Conservation (phyloP, 805 yeast species). For the Candida railenensis region DNA sequence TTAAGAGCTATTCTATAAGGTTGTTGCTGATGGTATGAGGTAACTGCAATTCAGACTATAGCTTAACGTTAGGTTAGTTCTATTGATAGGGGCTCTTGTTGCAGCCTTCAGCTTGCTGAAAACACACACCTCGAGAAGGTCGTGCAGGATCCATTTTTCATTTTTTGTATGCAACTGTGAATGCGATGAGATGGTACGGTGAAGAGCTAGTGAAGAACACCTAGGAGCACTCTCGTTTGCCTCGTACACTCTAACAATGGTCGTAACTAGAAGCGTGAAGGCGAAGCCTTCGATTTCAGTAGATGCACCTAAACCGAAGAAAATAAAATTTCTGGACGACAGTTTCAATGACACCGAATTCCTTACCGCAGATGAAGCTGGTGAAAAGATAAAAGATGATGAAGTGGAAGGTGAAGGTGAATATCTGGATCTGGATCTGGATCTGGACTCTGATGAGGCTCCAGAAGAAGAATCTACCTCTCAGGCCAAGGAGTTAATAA, state of each 20-base stretch:
- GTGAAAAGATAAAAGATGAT: constrained; percentile 4
- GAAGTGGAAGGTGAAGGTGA: constrained; percentile 15
- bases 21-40: too few species aligned
- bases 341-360: constrained; percentile 13
- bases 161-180: not conserved
- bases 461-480: constrained; percentile 44
- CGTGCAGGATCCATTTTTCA: not conserved
- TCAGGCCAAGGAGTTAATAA: constrained; percentile 22
- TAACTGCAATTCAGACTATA: too few species aligned
- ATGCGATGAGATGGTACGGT: not conserved
- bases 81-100: too few species aligned
- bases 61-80: too few species aligned
- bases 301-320: constrained; percentile 9
- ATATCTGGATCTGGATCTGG: constrained; percentile 19
- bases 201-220: too few species aligned
- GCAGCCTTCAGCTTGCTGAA: too few species aligned
- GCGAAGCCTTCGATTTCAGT: constrained; percentile 8
- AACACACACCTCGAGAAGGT: too few species aligned
- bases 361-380: constrained; percentile 17
- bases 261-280: constrained; percentile 27
- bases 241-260: too few species aligned
- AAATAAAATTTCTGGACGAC: constrained; percentile 33
- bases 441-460: constrained; percentile 31
- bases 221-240: too few species aligned
- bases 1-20: too few species aligned